Base-by-base conservation (phyloP, 345 rosid genomes). In the Sonneratia caseolaris region DNA sequence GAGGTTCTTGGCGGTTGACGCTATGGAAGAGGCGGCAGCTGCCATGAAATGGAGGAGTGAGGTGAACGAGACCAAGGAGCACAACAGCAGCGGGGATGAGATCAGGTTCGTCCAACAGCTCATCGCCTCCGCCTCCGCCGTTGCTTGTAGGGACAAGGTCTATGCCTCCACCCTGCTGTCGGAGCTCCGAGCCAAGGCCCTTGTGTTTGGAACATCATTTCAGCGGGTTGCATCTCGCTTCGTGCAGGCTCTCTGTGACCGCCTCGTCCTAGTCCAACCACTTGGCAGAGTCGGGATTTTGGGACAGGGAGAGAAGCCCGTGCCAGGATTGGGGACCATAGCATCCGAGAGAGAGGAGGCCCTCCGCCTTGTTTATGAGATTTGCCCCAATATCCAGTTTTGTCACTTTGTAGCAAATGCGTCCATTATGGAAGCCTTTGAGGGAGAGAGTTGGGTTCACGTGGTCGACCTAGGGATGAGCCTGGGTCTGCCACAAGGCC, bases 381-480 rank as follows among this genome's bases (percentile, higher is more conserved):
- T 83, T 66, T 86, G 82, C 70, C 87, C 89, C 36, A 82, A 82
- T 37, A 79, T 86, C 77, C 80, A 86, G 37, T 79, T 86, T 64
- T 75, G 83, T 47, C 89, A 83, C 77, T 82, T 78, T 21, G 71
- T 80, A 47, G 87, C 83, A 7, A 84, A 84, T 71, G 81, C 73
- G 55, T 69, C 84, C 7, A 81, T 84, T 16, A 57, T 82, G 79
- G 86, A 82, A 84, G 84, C 86, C 83, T 78, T 84, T 79, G 86
- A 79, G 84, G 87, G 84, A 82, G 84, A 86, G 89, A 82, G 89
- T 82, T 82, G 77, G 49, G 76, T 82, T 74, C 89, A 86, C 47
- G 81, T 83, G 14, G 81, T 83, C 49, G 89, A 86, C 69, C 67
- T 83, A 37, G 86, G 83, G 32, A 80, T 83, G 87, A 75, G 81